Conservation (phyloP, 805 yeast genomes). For the Blastobotrys americana region DNA sequence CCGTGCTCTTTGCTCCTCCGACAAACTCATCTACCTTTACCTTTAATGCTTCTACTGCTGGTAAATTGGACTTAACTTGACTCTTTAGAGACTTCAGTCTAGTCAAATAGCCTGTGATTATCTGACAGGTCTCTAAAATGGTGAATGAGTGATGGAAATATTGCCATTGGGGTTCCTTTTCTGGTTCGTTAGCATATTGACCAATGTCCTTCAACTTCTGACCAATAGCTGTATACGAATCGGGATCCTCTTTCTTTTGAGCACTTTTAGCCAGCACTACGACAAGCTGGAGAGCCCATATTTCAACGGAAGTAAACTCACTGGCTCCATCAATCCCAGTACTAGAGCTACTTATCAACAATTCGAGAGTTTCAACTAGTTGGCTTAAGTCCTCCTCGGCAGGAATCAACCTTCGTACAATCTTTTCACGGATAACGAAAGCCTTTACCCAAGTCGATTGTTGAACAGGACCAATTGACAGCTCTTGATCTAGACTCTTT, state of each 20-base stretch:
- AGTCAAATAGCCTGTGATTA: constrained; percentile 12
- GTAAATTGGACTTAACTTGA: constrained; percentile 13
- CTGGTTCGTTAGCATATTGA: neutral
- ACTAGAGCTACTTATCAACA: no score
- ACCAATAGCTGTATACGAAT: constrained; percentile 5
- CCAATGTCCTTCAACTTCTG: neutral
- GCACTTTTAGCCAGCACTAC: constrained; percentile 15
- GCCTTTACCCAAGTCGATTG: constrained; percentile 32
- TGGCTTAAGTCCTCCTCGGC: constrained; percentile 7
- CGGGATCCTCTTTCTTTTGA: constrained; percentile 2
- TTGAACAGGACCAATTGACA: constrained; percentile 24
- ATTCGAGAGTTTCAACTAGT: neutral
- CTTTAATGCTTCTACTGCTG: constrained; percentile 5
- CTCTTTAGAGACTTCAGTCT: constrained; percentile 12
- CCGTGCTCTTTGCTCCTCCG: constrained; percentile 9
- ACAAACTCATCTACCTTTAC: neutral
- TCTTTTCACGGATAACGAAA: constrained; percentile 29
- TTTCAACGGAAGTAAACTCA: constrained; percentile 33
- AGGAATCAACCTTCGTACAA: constrained; percentile 18
- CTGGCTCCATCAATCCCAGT: neutral
- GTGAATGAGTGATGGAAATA: constrained; percentile 24
- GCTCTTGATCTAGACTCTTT: constrained; percentile 19
- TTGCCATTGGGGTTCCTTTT: constrained; percentile 20
- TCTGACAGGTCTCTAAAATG: constrained; percentile 23
- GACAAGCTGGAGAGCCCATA: constrained; percentile 29